phyloP scores from a whole-genome alignment of 768 basidiomycete genomes.

The Amanita phalloides region DNA sequence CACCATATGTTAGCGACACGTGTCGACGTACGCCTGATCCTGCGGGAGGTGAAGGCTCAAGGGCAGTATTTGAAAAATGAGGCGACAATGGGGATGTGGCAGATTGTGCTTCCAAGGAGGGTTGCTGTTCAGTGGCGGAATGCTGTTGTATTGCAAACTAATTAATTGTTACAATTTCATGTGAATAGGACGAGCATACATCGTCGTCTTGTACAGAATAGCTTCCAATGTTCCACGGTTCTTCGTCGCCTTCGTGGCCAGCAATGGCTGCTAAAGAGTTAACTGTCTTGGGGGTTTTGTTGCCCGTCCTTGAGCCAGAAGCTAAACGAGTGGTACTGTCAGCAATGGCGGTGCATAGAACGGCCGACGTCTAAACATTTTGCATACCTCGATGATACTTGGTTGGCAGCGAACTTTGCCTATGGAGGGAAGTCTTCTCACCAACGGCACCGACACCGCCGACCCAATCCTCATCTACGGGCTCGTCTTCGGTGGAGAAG shows the following conservation, averaged over 20 bases:
- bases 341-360: constrained; percentile 7
- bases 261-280: constrained; percentile 81
- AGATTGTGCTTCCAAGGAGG: constrained; percentile 21
- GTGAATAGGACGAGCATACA: constrained; percentile 23
- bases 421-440: constrained; percentile 69
- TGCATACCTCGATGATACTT: constrained; percentile 64
- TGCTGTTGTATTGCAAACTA: constrained; percentile 10
- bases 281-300: constrained; percentile 57
- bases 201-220: constrained; percentile 55
- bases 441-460: constrained; percentile 76
- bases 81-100: constrained; percentile 53
- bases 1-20: constrained; percentile 68
- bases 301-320: constrained; percentile 46
- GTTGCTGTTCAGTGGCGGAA: constrained; percentile 13
- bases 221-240: constrained; percentile 71
- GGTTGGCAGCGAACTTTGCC: constrained; percentile 75
- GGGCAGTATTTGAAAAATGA: constrained; percentile 37
- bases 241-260: constrained; percentile 81
- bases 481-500: constrained; percentile 65
- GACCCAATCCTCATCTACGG: constrained; percentile 73
- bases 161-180: not conserved
- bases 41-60: constrained; percentile 61
- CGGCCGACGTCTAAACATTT: constrained; percentile 1
- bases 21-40: constrained; percentile 67
- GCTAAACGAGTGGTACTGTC: constrained; percentile 22